Percentiles rank a stretch among this genome's conserved stretches.
Evolutionary conservation across 1,284 basidiomycete genomes (phyloP).

Genomic region (Ustilago xerochloae): DNA sequence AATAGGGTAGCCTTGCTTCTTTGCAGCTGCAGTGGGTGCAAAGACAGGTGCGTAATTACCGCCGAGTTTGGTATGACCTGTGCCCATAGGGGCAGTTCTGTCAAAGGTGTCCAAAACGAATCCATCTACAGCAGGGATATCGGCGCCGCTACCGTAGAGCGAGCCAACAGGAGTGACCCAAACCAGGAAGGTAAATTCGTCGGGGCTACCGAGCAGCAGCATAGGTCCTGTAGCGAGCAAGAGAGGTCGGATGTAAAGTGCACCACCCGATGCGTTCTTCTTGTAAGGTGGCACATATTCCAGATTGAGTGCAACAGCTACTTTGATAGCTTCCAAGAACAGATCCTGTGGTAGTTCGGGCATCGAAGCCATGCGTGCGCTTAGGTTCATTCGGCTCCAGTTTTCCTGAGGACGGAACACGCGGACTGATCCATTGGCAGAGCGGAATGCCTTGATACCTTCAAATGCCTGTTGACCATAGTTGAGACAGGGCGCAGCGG

Average conservation of each 20-base stretch:
- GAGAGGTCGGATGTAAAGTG: constrained; percentile 63
- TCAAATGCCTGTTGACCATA: constrained; percentile 68
- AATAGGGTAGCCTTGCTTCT: constrained; percentile 67
- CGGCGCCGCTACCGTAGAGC: constrained; percentile 66
- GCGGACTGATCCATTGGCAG: constrained; percentile 54
- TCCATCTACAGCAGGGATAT: constrained; percentile 66
- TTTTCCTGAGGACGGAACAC: constrained; percentile 69
- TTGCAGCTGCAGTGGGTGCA: constrained; percentile 58
- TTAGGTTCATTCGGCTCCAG: constrained; percentile 61
- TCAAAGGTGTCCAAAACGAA: constrained; percentile 68
- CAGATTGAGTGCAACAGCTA: constrained; percentile 67
- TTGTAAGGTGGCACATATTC: constrained; percentile 67
- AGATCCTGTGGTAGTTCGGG: constrained; percentile 58
- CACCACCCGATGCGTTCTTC: constrained; percentile 58
- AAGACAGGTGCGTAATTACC: constrained; percentile 69
- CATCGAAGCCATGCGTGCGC: constrained; percentile 64
- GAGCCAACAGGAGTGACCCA: constrained; percentile 67
- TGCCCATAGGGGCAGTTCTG: constrained; percentile 66
- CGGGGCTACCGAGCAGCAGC: constrained; percentile 61
- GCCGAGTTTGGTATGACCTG: constrained; percentile 66
- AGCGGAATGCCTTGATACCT: constrained; percentile 67
- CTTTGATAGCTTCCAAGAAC: constrained; percentile 59
- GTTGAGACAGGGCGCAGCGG: constrained; percentile 66
- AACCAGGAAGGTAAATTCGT: constrained; percentile 68
- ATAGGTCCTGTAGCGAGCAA: constrained; percentile 64